Base-by-base conservation (phyloP, 495 filamentous ascomycete genomes). In the Achaetomiella virescens region DNA sequence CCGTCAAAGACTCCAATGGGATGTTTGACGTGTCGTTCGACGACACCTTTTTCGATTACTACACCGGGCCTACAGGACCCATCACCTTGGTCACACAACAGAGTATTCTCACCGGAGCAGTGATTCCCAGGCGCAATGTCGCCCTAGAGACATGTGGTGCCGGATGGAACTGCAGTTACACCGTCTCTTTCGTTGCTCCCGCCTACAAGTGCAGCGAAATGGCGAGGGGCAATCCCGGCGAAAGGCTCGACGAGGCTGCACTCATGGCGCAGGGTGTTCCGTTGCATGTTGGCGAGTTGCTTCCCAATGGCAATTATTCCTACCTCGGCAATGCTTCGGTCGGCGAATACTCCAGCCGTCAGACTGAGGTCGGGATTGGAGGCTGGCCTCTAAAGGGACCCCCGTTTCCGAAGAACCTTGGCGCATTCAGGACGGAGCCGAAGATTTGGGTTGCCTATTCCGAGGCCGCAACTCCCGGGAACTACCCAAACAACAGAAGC, bases 141-240 rank as follows among this genome's bases (percentile, higher is more conserved):
- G 54, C 60, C 2, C n/a, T 59, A 31, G 64, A 69, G 21, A 63
- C 53, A 2, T 69, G 66, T 41, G 66, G 66, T 12, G 40, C 27
- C 2, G 64, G 66, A 1, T 69, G 66, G 66, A 65, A 69, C 40
- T 69, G 66, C 60, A 61, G 48, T n/a, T 69, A 69, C 40, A 61
- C 52, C 36, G 57, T 69, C 20, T 40, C 52, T 0, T 69, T 66
- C 31, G 41, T 44, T 5, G 66, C 54, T 3, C 61, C 66, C 1
- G 64, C 61, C 0, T 69, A 69, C 53, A 69, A 67, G 31, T 69
- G 66, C 54, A 29, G 40, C 14, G 51, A 61, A 22, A 10, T 65
- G 6, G 61, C 57, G 7, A 49, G 56, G 22, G 61, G 64, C 12
- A 41, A 31, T 4, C 27, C 27, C 27, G 27, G 9, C 5, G 27